Evolutionary conservation across 441 rosid species (phyloP).

Genomic region (Corymbia calophylla): DNA sequence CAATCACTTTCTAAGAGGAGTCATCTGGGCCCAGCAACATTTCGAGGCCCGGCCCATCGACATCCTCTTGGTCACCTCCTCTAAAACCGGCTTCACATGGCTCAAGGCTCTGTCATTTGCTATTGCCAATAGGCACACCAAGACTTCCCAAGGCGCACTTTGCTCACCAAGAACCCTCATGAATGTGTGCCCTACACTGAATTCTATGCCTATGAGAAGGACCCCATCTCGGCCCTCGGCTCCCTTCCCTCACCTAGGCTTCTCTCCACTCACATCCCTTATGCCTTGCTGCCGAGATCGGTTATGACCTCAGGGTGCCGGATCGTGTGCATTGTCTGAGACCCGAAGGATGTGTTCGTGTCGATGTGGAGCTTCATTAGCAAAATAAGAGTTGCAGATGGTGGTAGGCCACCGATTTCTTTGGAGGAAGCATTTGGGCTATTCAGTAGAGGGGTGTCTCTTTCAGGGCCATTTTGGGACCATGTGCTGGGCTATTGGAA

Average conservation of each 20-base stretch:
- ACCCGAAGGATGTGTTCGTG: conserved; percentile 9
- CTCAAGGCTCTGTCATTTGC: conserved; percentile 32
- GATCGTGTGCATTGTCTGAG: conserved; percentile 5
- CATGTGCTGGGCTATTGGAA: conserved; percentile 15
- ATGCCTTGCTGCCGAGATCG: conserved; percentile 1
- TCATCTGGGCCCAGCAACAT: conserved; percentile 7
- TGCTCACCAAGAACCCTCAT: conserved; percentile 18
- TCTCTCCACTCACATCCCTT: conserved; percentile 18
- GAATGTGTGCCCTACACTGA: conserved; percentile 27
- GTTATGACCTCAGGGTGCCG: not conserved
- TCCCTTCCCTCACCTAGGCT: conserved; percentile 5
- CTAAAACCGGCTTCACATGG: conserved; percentile 39
- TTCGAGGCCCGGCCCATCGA: conserved; percentile 6
- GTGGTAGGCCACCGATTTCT: not conserved
- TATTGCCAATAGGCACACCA: not conserved
- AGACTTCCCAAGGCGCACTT: conserved; percentile 5
- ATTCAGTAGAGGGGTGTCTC: conserved; percentile 7
- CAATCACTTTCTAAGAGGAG: not conserved
- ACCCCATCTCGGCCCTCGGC: not conserved
- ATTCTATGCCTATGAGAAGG: not conserved
- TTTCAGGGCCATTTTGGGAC: conserved; percentile 6
- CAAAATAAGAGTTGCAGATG: not conserved
- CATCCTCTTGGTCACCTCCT: conserved; percentile 20
- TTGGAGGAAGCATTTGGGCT: conserved; percentile 10
- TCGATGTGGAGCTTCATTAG: conserved; percentile 9